These are phyloP conservation scores for Leccinum fibrillosum DNA, from an alignment of 768 basidiomycete species.

Conservation along the genomic window DNA sequence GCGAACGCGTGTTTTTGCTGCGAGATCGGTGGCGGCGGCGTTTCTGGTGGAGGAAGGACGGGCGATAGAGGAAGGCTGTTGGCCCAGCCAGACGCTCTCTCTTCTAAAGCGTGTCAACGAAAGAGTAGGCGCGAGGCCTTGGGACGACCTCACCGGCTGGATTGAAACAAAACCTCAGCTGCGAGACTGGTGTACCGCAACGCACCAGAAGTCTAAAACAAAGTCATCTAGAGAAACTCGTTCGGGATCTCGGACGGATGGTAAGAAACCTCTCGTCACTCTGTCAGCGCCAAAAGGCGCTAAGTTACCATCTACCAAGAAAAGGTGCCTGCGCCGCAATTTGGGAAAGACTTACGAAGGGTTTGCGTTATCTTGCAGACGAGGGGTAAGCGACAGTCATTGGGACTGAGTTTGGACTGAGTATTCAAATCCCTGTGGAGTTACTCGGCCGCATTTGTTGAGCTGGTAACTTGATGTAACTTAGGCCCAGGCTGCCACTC, in stretches of 20 bases:
- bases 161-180: slow-evolving; percentile 21
- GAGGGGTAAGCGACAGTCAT: no score
- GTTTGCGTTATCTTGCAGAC: no score
- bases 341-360: no score
- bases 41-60: not conserved
- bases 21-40: not conserved
- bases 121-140: slow-evolving; percentile 12
- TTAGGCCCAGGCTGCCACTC: no score
- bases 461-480: not conserved
- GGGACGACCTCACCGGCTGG: slow-evolving; percentile 9
- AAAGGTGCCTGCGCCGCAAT: no score
- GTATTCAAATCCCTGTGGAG: not conserved
- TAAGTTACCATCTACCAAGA: no score
- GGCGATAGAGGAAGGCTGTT: slow-evolving; percentile 17
- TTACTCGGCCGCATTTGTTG: not conserved
- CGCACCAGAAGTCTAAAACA: slow-evolving; percentile 26
- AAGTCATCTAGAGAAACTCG: slow-evolving; percentile 21
- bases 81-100: slow-evolving; percentile 19
- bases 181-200: not conserved
- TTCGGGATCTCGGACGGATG: no score
- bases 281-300: no score
- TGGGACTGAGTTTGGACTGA: no score
- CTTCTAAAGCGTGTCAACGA: slow-evolving; percentile 4
- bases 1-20: slow-evolving; percentile 1
- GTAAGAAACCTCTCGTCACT: no score